Base-by-base conservation (phyloP, 2,329 filamentous ascomycete genomes). In the Ceratocystis albifundus region DNA sequence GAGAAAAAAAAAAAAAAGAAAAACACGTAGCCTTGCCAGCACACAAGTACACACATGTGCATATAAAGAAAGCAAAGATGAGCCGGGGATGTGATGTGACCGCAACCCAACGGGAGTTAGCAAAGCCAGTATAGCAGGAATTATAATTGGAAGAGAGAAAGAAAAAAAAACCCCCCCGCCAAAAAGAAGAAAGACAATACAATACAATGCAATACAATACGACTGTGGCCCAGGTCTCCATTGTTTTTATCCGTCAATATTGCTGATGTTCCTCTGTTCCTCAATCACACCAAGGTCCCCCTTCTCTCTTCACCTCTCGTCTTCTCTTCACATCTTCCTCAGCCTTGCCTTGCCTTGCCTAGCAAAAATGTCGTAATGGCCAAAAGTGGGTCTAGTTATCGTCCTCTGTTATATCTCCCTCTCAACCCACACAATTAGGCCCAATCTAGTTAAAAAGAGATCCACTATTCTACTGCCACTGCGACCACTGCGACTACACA, bases 401-500 rank as follows among this genome's bases (percentile, higher is more conserved):
- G 53, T 4, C 10, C n/a, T 30, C 22, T 22, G 48, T 66, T 57
- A 57, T 62, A 4, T 63, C 59, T 66, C 61, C 65, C 48, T 66
- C 65, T 20, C 61, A 66, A 63, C 48, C 48, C 32, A 59, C 20
- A 25, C 65, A 67, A 55, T 64, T 67, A 67, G 41, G 55, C 65
- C 65, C 15, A 59, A 67, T 45, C 57, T 32, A 53, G 65, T 64
- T 67, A 67, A 67, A 67, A 41, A 67, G 65, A 66, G 65, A 46
- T 7, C 17, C 7, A 25, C 20, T 63, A 15, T 63, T 50, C 32
- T n/a, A 8, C 53, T 32, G 32, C 41, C 10, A 28, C 3, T 50
- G 36, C 7, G 5, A 48, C 41, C 10, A 28, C 3, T 50, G 36
- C 7, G 5, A 53, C 44, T 30, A n/a, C 17, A 53, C n/a, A n/a